Evolutionary conservation across 805 yeast species (phyloP), one percentile per base, ranked within the genome.

Genomic region (Sporopachydermia lactativora): DNA sequence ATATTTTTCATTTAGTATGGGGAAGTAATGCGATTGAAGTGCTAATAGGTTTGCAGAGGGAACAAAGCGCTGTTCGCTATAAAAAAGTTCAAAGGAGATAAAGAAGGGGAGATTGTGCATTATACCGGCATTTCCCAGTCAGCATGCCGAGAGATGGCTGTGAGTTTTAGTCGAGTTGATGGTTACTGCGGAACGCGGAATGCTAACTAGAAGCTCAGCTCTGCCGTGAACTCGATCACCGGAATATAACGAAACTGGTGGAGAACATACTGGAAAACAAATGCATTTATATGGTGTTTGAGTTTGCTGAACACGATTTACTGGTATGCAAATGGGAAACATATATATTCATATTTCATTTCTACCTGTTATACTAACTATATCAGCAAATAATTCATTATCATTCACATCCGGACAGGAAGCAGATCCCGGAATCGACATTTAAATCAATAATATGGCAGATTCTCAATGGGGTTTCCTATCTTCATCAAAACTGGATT

Each of bases 61-160:
- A 54, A 48, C 17, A 48, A 46, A 17, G 50, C 58, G 15, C 65
- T 76, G 37, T 83, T 67, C 55, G 98, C 98, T 4, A 92, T 92
- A 51, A 92, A 92, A 58, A 92, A 89, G 63, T 92, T 92, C 68
- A 92, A 92, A 57, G 80, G 86, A 19, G 98, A 94, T 51, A 77
- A 84, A 52, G 94, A 88, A 47, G 89, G 89, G 43, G 96, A 88
- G 52, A 76, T 80, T 17, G 60, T 81, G 6, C 92, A 82, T 60
- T 89, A 86, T 53, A 86, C 96, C 0, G 97, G 98, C 2, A 83
- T 92, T 11, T 85, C 95, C 2, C 98, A 92, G 59, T 77, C 89
- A 51, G 98, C 97, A 1, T 83, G 94, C 37, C 68, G 98, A 47
- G 99, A 94, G 59, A 86, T 94, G 89, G 82, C 96, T 1, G 16